Conservation (phyloP, 257 asterid species). For the Solanum pinnatisectum region DNA sequence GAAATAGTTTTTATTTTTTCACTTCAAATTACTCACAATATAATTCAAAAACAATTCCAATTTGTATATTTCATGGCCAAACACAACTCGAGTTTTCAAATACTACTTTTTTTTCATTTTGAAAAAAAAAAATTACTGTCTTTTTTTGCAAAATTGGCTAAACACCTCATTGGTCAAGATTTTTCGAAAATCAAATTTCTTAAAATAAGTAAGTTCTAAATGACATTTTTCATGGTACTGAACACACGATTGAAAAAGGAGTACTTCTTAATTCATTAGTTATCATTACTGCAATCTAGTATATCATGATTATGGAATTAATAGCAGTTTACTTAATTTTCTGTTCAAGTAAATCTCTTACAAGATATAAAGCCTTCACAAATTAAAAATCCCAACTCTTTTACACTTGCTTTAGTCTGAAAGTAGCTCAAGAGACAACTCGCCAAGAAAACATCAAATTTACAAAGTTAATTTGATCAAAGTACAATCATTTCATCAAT, state of each 20-base stretch:
- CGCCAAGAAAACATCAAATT: background rate
- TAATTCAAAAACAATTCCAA: no score
- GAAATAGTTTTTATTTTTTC: background rate
- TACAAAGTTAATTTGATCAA: background rate
- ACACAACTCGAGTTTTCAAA: background rate
- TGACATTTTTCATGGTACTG: background rate
- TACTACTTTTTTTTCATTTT: no score
- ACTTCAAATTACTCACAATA: background rate
- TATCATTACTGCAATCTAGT: background rate
- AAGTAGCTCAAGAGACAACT: background rate
- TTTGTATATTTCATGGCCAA: background rate
- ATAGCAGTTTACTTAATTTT: background rate
- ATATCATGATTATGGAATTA: background rate
- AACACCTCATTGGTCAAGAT: background rate
- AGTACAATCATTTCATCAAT: background rate
- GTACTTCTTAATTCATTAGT: background rate
- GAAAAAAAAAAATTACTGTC: no score
- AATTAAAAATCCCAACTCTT: background rate
- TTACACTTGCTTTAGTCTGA: background rate
- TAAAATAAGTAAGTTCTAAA: background rate
- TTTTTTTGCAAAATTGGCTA: background rate
- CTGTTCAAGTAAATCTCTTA: background rate
- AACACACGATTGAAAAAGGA: background rate
- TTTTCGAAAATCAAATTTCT: no score
- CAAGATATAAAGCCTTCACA: background rate